Percentiles rank a stretch among this genome's conserved stretches.
These are phyloP conservation scores for Carex myosuroides DNA, from an alignment of 176 grass and related monocot genomes.

Conservation along the genomic window DNA sequence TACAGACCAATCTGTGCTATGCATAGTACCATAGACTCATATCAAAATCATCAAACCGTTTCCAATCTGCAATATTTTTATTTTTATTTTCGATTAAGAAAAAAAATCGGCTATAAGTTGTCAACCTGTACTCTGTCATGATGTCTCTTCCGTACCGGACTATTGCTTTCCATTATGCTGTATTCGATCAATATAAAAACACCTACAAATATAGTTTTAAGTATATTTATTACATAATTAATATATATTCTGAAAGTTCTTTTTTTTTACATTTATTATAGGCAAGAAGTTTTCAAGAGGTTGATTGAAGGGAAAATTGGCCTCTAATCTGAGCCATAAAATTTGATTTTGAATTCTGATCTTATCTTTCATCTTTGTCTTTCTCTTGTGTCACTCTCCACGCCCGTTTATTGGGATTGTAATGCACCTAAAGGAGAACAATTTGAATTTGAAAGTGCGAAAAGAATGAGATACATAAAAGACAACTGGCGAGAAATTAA, in stretches of 20 bases:
- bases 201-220: background rate
- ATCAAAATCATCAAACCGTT: too few relatives aligned
- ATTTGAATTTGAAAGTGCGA: background rate
- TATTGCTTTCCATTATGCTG: background rate
- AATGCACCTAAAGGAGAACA: background rate
- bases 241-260: background rate
- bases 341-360: conserved; percentile 3
- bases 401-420: background rate
- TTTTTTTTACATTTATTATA: background rate
- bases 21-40: too few relatives aligned
- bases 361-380: conserved; percentile 1
- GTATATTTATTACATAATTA: background rate
- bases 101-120: background rate
- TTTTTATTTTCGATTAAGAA: too few relatives aligned
- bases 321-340: background rate
- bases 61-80: too few relatives aligned
- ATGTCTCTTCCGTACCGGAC: background rate
- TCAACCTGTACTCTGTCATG: background rate
- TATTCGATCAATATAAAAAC: background rate
- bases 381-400: conserved; percentile 14
- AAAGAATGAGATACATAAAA: background rate
- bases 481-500: background rate
- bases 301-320: background rate
- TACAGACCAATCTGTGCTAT: too few relatives aligned
- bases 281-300: conserved; percentile 15